phyloP scores from a whole-genome alignment of 345 rosid species.

The Camelina hispida region DNA sequence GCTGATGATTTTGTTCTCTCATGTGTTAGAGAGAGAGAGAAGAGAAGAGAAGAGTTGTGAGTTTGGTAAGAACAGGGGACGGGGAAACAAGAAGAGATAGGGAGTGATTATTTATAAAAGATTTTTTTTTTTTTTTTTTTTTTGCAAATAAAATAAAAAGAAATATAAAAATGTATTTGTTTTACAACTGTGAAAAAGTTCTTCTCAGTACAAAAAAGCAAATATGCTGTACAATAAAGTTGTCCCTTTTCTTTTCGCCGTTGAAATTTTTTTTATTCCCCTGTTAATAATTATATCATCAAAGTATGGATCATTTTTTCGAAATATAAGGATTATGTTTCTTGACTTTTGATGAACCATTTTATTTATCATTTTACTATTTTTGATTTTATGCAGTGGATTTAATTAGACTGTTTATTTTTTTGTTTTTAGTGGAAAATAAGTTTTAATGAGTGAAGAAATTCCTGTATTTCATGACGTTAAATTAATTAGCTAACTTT shows the following conservation, averaged over 20 bases:
- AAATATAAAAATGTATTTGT: neutral
- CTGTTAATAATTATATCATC: slow-evolving; percentile 23
- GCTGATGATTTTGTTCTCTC: slow-evolving; percentile 32
- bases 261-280: slow-evolving; percentile 10
- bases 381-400: neutral
- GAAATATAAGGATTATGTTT: slow-evolving; percentile 32
- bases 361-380: too few relatives aligned
- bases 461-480: neutral
- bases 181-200: slow-evolving; percentile 40
- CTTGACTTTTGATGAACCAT: slow-evolving; percentile 22
- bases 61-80: slow-evolving; percentile 33
- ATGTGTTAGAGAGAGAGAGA: slow-evolving; percentile 25
- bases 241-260: slow-evolving; percentile 40
- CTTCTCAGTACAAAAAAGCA: slow-evolving; percentile 38
- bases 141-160: neutral
- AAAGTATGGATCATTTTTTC: slow-evolving; percentile 3
- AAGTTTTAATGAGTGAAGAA: neutral
- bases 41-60: neutral
- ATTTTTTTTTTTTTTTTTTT: neutral
- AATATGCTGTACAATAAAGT: slow-evolving; percentile 50
- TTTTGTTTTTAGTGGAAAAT: neutral
- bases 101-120: slow-evolving; percentile 46
- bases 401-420: neutral
- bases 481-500: slow-evolving; percentile 3
- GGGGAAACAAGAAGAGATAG: slow-evolving; percentile 5